A percentile compares a stretch with the other conserved stretches of the same genome.
Conservation (phyloP, 2,329 filamentous ascomycete species). For the Hysterium pulicare region DNA sequence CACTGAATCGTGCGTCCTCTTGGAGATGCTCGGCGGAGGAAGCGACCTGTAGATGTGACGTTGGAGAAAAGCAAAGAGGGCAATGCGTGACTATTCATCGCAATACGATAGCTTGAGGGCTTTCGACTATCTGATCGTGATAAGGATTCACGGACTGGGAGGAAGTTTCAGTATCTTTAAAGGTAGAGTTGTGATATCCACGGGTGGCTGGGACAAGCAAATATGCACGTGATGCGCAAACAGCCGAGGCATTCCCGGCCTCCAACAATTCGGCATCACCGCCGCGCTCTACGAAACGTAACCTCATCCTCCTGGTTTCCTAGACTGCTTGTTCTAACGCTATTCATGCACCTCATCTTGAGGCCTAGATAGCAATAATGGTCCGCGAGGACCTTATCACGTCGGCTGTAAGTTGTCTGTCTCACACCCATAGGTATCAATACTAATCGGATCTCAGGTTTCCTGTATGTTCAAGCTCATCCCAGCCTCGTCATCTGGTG, state of each 20-base stretch:
- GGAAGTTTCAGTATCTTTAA: background rate
- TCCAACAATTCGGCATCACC: constrained; percentile 8
- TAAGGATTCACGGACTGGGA: no score
- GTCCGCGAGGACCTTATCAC: constrained; percentile 91
- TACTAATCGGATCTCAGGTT: constrained; percentile 37
- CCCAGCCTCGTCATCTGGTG: background rate
- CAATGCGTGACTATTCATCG: no score
- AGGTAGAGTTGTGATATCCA: background rate
- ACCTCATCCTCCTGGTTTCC: background rate
- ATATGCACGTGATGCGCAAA: background rate
- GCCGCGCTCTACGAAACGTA: background rate
- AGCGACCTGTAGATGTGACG: no score
- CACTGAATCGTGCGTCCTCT: no score
- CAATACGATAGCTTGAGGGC: no score
- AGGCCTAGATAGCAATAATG: constrained; percentile 54
- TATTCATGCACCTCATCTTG: constrained; percentile 15
- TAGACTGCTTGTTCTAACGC: background rate
- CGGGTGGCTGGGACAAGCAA: background rate
- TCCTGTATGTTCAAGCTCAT: constrained; percentile 44
- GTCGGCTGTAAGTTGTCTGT: constrained; percentile 57
- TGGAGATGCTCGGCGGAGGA: no score
- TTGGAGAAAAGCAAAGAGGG: no score
- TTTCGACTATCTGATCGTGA: no score
- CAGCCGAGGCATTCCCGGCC: constrained; percentile 14
- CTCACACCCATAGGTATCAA: background rate